Conservation (phyloP, 352 stramenopile genomes). For the Phytophthora hybrid region DNA sequence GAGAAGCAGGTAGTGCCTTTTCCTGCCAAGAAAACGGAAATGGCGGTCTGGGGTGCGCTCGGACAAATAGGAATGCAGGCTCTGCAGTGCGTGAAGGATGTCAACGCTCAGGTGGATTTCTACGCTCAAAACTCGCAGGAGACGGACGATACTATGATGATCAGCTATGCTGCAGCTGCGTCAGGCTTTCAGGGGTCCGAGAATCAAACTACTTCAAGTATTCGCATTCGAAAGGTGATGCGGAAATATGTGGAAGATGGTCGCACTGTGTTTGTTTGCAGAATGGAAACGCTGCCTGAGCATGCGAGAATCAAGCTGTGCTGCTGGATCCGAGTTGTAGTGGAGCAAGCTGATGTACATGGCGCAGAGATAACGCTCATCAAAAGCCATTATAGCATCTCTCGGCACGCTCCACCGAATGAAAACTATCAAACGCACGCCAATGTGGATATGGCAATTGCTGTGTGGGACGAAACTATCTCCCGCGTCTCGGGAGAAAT, state of each 20-base stretch:
- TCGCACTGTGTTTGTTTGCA: slow-evolving; percentile 23
- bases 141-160: slow-evolving; percentile 20
- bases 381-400: slow-evolving; percentile 20
- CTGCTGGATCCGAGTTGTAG: slow-evolving; percentile 3
- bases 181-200: neutral
- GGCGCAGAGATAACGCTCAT: slow-evolving; percentile 2
- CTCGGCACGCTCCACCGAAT: neutral
- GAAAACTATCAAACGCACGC: neutral
- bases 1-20: slow-evolving; percentile 35
- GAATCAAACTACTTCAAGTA: neutral
- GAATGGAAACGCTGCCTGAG: slow-evolving; percentile 5
- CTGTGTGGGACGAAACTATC: slow-evolving; percentile 27
- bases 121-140: slow-evolving; percentile 8
- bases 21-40: slow-evolving; percentile 3
- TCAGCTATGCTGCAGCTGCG: slow-evolving; percentile 8
- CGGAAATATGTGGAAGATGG: slow-evolving; percentile 21
- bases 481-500: slow-evolving; percentile 15
- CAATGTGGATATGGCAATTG: slow-evolving; percentile 18
- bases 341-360: slow-evolving; percentile 5
- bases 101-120: slow-evolving; percentile 23
- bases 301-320: neutral
- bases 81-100: slow-evolving; percentile 19
- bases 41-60: slow-evolving; percentile 12
- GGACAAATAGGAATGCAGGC: slow-evolving; percentile 20
- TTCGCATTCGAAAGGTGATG: slow-evolving; percentile 18